Conservation (phyloP, 352 stramenopile species). For the Globisporangium echinulatum region DNA sequence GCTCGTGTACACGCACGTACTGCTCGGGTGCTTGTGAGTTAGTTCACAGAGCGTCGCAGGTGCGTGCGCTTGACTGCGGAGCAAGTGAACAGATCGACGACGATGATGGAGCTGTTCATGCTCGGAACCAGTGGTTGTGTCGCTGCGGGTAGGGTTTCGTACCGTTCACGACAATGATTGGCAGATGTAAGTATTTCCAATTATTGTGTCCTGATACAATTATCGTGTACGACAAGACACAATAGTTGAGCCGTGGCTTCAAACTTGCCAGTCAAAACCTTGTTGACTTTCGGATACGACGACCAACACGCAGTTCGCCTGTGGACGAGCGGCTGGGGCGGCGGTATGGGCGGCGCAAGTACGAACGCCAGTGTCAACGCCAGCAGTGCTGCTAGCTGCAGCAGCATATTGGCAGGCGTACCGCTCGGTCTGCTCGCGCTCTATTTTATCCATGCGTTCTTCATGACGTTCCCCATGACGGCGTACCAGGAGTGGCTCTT, state of each 20-base stretch:
- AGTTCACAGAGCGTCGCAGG: not conserved
- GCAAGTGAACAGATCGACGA: not conserved
- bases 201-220: not conserved
- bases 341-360: not conserved
- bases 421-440: constrained; percentile 54
- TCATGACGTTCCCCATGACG: constrained; percentile 70
- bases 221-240: not conserved
- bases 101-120: not conserved
- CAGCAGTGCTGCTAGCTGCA: too few relatives aligned
- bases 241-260: constrained; percentile 5
- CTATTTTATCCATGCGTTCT: constrained; percentile 78
- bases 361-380: too few relatives aligned
- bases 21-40: not conserved
- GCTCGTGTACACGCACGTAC: not conserved
- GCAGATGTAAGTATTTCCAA: too few relatives aligned
- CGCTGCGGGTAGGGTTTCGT: too few relatives aligned
- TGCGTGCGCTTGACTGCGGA: not conserved
- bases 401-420: constrained; percentile 17
- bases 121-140: not conserved
- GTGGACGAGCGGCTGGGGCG: not conserved
- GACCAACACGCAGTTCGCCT: not conserved
- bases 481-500: constrained; percentile 78
- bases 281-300: not conserved
- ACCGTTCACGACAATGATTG: too few relatives aligned
- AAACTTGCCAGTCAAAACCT: not conserved